Evolutionary conservation across 148 eudicot species (phyloP).

Genomic region (Camellia lanceoleosa): DNA sequence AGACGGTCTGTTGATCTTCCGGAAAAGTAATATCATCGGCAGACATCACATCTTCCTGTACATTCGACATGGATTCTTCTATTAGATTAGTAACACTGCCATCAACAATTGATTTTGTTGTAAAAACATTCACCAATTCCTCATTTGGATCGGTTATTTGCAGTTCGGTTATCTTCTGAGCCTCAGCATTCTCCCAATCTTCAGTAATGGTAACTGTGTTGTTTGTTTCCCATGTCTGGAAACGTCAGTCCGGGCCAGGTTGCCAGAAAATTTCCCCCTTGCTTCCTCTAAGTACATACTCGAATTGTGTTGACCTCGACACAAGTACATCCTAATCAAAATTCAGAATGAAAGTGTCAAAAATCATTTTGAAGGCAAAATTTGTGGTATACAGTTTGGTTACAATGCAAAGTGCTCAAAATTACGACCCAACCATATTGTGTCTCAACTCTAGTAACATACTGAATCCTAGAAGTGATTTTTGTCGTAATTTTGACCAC

Average conservation of each 20-base stretch:
- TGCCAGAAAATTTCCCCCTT: constrained; percentile 38
- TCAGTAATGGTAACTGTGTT: constrained; percentile 21
- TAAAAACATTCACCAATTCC: not conserved
- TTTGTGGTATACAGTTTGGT: no score
- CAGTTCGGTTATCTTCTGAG: constrained; percentile 24
- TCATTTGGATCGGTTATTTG: not conserved
- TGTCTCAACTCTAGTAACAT: no score
- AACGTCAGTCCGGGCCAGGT: constrained; percentile 36
- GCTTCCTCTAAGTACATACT: constrained; percentile 25
- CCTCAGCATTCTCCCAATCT: constrained; percentile 39
- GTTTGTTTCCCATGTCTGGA: constrained; percentile 30
- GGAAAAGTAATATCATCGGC: not conserved
- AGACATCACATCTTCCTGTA: not conserved
- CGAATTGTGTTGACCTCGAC: constrained; percentile 26
- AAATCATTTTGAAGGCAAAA: not conserved
- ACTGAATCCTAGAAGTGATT: no score
- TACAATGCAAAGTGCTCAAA: no score
- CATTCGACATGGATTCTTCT: not conserved
- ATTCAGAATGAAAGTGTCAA: not conserved
- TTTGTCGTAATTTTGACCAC: no score
- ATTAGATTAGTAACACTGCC: not conserved
- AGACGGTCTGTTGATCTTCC: no score
- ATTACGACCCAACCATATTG: no score
- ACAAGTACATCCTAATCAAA: constrained; percentile 32
- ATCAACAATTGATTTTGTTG: not conserved